Base-by-base conservation (phyloP, 768 basidiomycete genomes). In the Myochromella boudieri region DNA sequence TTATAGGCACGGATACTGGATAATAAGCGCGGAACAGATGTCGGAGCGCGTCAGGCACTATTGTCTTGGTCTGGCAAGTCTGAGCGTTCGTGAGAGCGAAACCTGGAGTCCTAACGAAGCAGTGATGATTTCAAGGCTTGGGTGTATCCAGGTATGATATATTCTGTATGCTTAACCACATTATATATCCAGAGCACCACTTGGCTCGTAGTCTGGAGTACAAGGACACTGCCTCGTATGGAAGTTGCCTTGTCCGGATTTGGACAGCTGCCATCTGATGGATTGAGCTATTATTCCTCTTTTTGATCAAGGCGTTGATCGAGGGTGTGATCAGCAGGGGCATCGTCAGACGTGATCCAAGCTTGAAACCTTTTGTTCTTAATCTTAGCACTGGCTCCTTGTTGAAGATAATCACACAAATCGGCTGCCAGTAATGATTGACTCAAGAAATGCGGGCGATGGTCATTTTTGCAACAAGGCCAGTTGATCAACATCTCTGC, bases 141-240 rank as follows among this genome's bases (percentile, higher is more conserved):
- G 24, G 37, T 45, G 44, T 43, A 42, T 33, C 34, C 44, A 31
- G 28, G 20, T 27, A 28, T 37, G 48, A 38, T 27, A 37, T 48
- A 51, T 51, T 15, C 18, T 48, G 11, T 27, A 46, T 25, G 31
- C 40, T 18, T 26, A 51, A 48, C 51, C 39, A 18, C 7, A 53
- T 66, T 69, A 66, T 68, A 68, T 67, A 65, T 56, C 34, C 29
- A 44, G 44, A 28, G 40, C 33, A 15, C 34, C 22, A 33, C 43
- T 38, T 24, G 21, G 37, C 37, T 43, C 38, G 43, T 34, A n/a
- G n/a, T 44, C 38, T 49, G 42, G 51, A 50, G 52, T 58, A 70
- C 65, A 70, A 70, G 63, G 61, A 37, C 57, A 54, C 40, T 44
- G 41, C 67, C 63, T 43, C 27, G 46, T 65, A 54, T 49, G 60